These are phyloP conservation scores for Tulasnella sp. DNA, from an alignment of 768 basidiomycete genomes.

Conservation along the genomic window DNA sequence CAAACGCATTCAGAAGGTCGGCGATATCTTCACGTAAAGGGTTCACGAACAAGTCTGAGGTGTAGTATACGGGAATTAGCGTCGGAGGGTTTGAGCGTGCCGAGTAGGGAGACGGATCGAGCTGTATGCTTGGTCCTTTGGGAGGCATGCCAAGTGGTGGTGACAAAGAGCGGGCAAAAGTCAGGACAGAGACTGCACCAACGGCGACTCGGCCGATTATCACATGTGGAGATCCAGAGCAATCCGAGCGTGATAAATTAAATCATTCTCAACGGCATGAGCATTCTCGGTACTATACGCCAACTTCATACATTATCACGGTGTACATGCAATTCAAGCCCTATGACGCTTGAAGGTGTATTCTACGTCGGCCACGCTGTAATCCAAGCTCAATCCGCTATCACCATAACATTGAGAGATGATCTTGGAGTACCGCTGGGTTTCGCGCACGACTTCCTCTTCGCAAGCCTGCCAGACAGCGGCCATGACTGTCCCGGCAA, in stretches of 20 bases:
- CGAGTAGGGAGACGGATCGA: neutral
- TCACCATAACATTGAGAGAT: conserved; percentile 75
- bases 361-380: conserved; percentile 62
- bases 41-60: conserved; percentile 60
- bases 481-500: conserved; percentile 43
- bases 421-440: conserved; percentile 52
- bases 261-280: no score
- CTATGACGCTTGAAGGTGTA: conserved; percentile 61
- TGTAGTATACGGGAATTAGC: conserved; percentile 40
- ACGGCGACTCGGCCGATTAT: neutral
- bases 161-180: neutral
- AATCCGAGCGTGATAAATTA: no score
- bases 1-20: conserved; percentile 40
- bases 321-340: neutral
- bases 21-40: conserved; percentile 54
- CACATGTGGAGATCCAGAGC: no score
- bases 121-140: neutral
- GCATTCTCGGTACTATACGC: no score
- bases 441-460: conserved; percentile 64
- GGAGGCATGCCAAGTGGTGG: neutral
- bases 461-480: conserved; percentile 90
- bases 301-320: no score
- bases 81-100: neutral
- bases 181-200: neutral
- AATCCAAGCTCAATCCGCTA: conserved; percentile 61